Percentiles rank a stretch among this genome's conserved stretches.
Evolutionary conservation across 106 monocot genomes (phyloP).

Genomic region (Gastrodia elata): DNA sequence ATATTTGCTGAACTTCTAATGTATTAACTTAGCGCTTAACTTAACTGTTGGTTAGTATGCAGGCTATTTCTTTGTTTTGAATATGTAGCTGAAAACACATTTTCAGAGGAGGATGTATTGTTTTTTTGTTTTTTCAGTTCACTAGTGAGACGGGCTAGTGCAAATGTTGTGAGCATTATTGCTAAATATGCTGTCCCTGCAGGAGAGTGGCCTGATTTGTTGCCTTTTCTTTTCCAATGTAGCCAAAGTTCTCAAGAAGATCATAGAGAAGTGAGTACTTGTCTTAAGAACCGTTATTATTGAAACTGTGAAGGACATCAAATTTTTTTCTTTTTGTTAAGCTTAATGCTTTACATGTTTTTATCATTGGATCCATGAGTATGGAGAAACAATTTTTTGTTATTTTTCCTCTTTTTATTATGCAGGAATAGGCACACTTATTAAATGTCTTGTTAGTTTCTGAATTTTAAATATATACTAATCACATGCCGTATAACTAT

Average conservation of each 20-base stretch:
- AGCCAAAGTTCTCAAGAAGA: constrained; percentile 96
- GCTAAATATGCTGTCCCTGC: constrained; percentile 94
- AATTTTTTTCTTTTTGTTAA: neutral
- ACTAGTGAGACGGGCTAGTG: constrained; percentile 74
- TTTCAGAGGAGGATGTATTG: neutral
- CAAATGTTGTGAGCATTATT: constrained; percentile 89
- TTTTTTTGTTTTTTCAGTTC: constrained; percentile 37
- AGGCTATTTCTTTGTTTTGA: neutral
- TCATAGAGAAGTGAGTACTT: constrained; percentile 80
- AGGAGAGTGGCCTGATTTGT: constrained; percentile 91
- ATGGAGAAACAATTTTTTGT: neutral
- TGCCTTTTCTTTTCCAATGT: constrained; percentile 92
- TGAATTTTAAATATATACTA: neutral
- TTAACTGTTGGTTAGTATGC: neutral
- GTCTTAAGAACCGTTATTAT: neutral
- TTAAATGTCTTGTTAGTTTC: neutral
- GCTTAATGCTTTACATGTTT: neutral
- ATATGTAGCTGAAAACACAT: neutral
- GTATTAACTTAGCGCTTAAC: neutral
- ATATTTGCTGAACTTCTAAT: neutral
- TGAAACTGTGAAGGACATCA: neutral
- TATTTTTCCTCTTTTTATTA: neutral
- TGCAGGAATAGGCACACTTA: no score
- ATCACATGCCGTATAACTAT: neutral
- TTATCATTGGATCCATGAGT: neutral